Percentiles rank a stretch among this genome's conserved stretches.
Conservation (phyloP, 768 basidiomycete genomes). For the Megacollybia marginata region DNA sequence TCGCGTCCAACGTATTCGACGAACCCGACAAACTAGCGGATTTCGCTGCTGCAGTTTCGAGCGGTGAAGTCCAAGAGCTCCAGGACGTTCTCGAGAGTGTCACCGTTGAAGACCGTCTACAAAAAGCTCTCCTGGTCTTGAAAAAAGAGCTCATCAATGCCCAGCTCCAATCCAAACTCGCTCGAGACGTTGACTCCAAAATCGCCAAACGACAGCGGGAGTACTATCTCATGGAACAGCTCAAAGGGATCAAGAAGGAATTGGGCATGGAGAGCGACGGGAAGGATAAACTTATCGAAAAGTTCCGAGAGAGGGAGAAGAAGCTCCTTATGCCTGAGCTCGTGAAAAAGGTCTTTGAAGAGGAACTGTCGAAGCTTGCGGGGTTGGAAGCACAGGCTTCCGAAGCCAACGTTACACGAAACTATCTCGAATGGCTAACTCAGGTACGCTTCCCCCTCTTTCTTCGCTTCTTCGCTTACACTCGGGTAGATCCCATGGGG, state of each 20-base stretch:
- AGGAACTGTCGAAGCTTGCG: constrained; percentile 86
- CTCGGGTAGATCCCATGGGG: constrained; percentile 84
- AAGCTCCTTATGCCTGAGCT: constrained; percentile 81
- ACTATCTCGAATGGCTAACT: constrained; percentile 91
- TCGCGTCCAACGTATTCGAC: constrained; percentile 90
- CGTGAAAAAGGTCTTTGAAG: constrained; percentile 92
- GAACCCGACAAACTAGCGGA: constrained; percentile 97
- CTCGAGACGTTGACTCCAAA: constrained; percentile 88
- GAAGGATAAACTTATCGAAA: constrained; percentile 90
- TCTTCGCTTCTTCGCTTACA: constrained; percentile 3
- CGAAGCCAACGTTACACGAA: constrained; percentile 90
- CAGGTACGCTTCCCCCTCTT: constrained; percentile 36
- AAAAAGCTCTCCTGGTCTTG: constrained; percentile 84
- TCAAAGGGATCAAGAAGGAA: constrained; percentile 95
- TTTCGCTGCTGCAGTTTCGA: constrained; percentile 92
- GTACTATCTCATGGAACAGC: constrained; percentile 95
- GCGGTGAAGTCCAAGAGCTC: constrained; percentile 86
- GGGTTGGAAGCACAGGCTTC: constrained; percentile 86
- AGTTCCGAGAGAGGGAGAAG: constrained; percentile 82
- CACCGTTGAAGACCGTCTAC: constrained; percentile 79
- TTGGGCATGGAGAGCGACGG: constrained; percentile 93
- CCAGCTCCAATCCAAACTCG: constrained; percentile 88
- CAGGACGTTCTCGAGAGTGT: constrained; percentile 90
- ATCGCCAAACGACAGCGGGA: constrained; percentile 92
- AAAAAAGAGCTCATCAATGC: constrained; percentile 99